A percentile compares a stretch with the other conserved stretches of the same genome.
Conservation (phyloP, 1,284 basidiomycete genomes). For the Apiotrichum sp. region DNA sequence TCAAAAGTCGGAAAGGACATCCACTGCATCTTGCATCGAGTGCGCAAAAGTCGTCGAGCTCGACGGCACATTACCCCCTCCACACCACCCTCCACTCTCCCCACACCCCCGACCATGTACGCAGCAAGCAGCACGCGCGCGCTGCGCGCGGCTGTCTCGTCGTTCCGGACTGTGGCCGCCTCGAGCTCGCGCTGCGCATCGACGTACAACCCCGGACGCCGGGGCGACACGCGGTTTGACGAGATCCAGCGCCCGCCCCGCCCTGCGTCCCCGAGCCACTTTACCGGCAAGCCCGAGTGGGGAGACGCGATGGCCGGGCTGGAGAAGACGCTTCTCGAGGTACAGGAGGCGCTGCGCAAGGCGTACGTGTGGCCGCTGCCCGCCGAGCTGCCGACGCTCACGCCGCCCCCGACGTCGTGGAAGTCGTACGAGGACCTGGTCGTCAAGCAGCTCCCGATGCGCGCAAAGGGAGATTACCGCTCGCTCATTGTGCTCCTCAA, state of each 20-base stretch:
- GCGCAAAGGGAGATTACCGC: slow-evolving; percentile 69
- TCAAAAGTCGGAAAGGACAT: slow-evolving; percentile 9
- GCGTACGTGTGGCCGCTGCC: slow-evolving; percentile 73
- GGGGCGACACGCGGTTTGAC: not conserved
- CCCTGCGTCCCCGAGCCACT: slow-evolving; percentile 66
- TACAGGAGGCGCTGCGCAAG: slow-evolving; percentile 58
- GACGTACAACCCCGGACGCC: slow-evolving; percentile 3
- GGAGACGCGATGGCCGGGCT: slow-evolving; percentile 67
- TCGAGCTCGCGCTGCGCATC: slow-evolving; percentile 10
- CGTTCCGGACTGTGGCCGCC: not conserved
- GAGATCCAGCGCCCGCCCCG: slow-evolving; percentile 23
- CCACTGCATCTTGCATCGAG: not conserved
- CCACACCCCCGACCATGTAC: not conserved
- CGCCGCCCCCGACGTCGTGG: slow-evolving; percentile 59
- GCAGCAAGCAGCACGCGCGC: slow-evolving; percentile 5
- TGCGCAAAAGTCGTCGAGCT: not conserved
- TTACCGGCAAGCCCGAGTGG: slow-evolving; percentile 74
- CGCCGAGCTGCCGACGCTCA: slow-evolving; percentile 58
- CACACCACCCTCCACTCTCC: not conserved
- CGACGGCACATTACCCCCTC: not conserved
- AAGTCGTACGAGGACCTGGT: slow-evolving; percentile 50
- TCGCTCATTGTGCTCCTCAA: slow-evolving; percentile 61
- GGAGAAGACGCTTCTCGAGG: slow-evolving; percentile 58
- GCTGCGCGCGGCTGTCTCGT: slow-evolving; percentile 5
- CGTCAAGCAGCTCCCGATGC: slow-evolving; percentile 50